Base-by-base conservation (phyloP, 345 rosid genomes). In the Salix udensis region DNA sequence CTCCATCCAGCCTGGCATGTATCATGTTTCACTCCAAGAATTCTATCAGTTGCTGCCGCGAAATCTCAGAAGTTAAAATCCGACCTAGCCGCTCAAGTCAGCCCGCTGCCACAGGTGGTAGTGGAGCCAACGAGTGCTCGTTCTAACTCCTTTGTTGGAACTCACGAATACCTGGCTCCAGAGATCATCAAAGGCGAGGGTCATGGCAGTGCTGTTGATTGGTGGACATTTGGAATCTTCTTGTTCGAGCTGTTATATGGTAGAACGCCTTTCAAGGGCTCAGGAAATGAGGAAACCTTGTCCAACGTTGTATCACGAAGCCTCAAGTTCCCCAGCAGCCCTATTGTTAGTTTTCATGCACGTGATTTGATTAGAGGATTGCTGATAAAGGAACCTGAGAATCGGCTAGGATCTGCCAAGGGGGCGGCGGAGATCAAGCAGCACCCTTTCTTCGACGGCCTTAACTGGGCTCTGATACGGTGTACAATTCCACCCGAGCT, bases 221-320 rank as follows among this genome's bases (percentile, higher is more conserved):
- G 96, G 96, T 91, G 96, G 93, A 91, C 90, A 5, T 89, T 86
- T n/a, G 96, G 96, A 19, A 88, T 91, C 76, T 89, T 91, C 78
- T 77, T 91, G 72, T 91, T 82, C 44, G 96, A 91, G 84, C 86
- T 91, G 61, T 73, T 91, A 46, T 91, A 88, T 31, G 92, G 96
- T 23, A 88, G 74, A 83, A 91, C 93, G 0, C 96, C 93, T 1
- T 89, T 91, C 87, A 91, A 91, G 82, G 96, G 96, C 40, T 81
- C 81, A 0, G 87, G 84, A 76, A 88, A 89, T 4, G 96, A 91
- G 7, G 96, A 89, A 80, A 88, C 96, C 13, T 76, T 91, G 72
- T 74, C 91, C 67, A 89, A 91, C 69, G 90, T 91, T 24, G 93
- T 87, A 15, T 89, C 92, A 1, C 79, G 78, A 73, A 85, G 90